phyloP scores from a whole-genome alignment of 441 rosid genomes.

The Erodium moschatum region DNA sequence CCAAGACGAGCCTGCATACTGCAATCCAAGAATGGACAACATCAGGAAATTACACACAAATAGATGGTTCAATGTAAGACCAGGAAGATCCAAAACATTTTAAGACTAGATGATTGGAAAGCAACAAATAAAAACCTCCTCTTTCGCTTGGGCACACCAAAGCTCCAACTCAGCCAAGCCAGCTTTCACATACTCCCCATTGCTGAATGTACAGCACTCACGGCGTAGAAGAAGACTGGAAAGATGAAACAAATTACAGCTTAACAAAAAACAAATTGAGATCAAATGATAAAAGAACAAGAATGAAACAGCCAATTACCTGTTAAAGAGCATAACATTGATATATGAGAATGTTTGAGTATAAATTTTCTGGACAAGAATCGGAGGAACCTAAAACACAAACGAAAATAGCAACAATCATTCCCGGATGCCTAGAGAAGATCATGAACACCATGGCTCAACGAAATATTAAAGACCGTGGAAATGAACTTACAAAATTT shows the following conservation, averaged over 20 bases:
- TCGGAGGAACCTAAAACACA: constrained; percentile 7
- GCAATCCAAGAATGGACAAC: constrained; percentile 21
- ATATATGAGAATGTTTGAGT: constrained; percentile 3
- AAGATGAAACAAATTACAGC: constrained; percentile 16
- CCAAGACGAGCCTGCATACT: constrained; percentile 86
- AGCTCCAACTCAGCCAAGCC: constrained; percentile 94
- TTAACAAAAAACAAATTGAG: constrained; percentile 12
- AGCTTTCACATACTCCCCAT: constrained; percentile 88
- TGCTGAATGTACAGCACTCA: constrained; percentile 7
- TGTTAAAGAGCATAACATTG: constrained; percentile 4
- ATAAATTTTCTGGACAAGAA: constrained; percentile 9
- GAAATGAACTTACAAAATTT: constrained; percentile 40
- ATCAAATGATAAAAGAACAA: constrained; percentile 17
- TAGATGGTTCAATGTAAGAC: background rate
- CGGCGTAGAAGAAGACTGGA: constrained; percentile 6
- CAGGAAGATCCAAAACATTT: background rate
- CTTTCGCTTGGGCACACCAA: constrained; percentile 90
- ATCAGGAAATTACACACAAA: constrained; percentile 4
- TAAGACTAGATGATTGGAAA: background rate
- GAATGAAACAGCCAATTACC: constrained; percentile 26
- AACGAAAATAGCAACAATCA: constrained; percentile 1
- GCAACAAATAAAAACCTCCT: constrained; percentile 40
- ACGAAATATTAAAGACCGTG: constrained; percentile 21
- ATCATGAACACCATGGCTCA: too few relatives aligned
- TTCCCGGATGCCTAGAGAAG: background rate